Evolutionary conservation across 352 stramenopile genomes (phyloP).

Genomic region (Globisporangium sylvaticum): DNA sequence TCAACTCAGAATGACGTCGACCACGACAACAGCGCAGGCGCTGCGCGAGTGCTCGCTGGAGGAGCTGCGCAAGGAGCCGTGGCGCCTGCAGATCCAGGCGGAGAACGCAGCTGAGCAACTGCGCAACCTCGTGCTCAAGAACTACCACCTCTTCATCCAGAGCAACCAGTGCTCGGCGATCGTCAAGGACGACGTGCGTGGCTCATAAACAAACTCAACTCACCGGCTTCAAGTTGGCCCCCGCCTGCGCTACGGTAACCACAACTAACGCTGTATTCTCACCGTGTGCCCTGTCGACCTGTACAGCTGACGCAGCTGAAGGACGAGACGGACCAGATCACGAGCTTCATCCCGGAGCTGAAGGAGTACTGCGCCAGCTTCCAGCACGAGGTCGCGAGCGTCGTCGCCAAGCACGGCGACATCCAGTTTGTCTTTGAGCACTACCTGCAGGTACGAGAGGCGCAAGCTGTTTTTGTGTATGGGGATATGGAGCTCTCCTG

Average conservation of each 20-base stretch:
- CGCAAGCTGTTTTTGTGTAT: not conserved
- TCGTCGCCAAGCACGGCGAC: slow-evolving; percentile 71
- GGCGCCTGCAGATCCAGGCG: slow-evolving; percentile 74
- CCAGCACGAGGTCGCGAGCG: slow-evolving; percentile 44
- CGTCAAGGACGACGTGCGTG: slow-evolving; percentile 70
- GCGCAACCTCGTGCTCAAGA: slow-evolving; percentile 78
- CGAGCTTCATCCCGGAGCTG: slow-evolving; percentile 46
- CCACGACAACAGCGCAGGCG: slow-evolving; percentile 21
- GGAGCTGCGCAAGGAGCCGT: slow-evolving; percentile 84
- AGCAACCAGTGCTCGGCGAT: slow-evolving; percentile 84
- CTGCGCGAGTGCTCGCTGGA: slow-evolving; percentile 64
- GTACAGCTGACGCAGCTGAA: slow-evolving; percentile 62
- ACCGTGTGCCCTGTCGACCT: not conserved
- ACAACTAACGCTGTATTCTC: not conserved
- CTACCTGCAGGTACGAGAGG: slow-evolving; percentile 59
- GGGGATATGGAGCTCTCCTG: not conserved
- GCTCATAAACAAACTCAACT: not conserved
- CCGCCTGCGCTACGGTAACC: too few species aligned
- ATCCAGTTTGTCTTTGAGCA: slow-evolving; percentile 90
- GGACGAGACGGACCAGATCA: slow-evolving; percentile 51
- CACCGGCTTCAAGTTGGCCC: not conserved
- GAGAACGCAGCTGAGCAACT: slow-evolving; percentile 76
- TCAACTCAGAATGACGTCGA: not conserved
- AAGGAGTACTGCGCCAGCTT: slow-evolving; percentile 49
- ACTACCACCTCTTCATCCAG: slow-evolving; percentile 91